Evolutionary conservation across 2,329 filamentous ascomycete genomes (phyloP), one percentile per base, ranked within the genome.

Genomic region (Thermothelomyces thermophilus): DNA sequence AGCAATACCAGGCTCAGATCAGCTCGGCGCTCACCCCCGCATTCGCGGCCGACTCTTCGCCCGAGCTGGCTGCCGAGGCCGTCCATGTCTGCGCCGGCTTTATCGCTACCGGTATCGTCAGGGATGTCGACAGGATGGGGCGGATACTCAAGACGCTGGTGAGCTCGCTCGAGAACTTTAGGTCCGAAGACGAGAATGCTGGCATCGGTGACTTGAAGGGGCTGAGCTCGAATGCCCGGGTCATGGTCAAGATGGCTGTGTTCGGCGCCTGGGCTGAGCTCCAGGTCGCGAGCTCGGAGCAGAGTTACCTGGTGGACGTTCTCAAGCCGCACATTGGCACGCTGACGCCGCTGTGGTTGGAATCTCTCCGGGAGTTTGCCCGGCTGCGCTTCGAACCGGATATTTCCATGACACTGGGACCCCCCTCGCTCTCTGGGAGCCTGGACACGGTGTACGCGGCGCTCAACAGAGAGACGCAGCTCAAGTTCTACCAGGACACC

Each of bases 1-100:
- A 98, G 66, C 93, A 98, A 67, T 98, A 98, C 62, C 94, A 98
- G 68, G 93, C 93, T 5, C 93, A 98, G 64, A 98, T 98, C 64
- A 90, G 90, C 61, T 97, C 93, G 16, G 93, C 93, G 0, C 75
- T 98, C 54, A 98, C 94, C 0, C 93, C 93, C 3, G 94, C 93
- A 0, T 98, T 98, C 69, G 90, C 93, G 1, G 85, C 84, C 3
- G 93, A 98, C 66, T 98, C 93, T 0, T 96, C 91, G 0, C 90
- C 94, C 0, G 93, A 98, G 66, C 75, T 98, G 14, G 94, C 93
- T 7, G 90, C 93, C 0, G 91, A 96, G 64, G 93, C 94, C 14
- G 88, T 98, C 56, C 95, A 95, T 61, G 93, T 98, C 6, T 98
- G 93, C 62, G 93, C 91, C n/a, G 90, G 87, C 1, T 98, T 98